Conservation (phyloP, 768 basidiomycete species). For the Xerocomellus chrysenteron region DNA sequence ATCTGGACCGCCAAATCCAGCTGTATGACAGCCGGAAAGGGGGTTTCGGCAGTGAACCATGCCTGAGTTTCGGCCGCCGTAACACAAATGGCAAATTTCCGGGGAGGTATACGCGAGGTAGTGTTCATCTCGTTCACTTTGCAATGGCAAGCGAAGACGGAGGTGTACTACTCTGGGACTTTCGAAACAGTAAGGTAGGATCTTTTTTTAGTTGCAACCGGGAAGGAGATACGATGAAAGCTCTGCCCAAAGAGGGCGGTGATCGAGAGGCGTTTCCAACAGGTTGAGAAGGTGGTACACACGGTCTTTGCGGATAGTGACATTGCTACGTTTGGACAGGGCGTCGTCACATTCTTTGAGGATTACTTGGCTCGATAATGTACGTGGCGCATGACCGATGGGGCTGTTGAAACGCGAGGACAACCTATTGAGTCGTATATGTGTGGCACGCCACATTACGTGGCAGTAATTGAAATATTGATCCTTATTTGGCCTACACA, state of each 20-base stretch:
- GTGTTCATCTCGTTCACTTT: slow-evolving; percentile 41
- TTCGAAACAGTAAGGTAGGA: slow-evolving; percentile 46
- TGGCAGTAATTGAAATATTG: slow-evolving; percentile 3
- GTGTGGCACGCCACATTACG: slow-evolving; percentile 16
- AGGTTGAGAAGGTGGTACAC: slow-evolving; percentile 39
- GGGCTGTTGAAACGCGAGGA: slow-evolving; percentile 1
- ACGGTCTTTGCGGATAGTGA: slow-evolving; percentile 40
- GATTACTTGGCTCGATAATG: slow-evolving; percentile 26
- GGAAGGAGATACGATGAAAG: slow-evolving; percentile 20
- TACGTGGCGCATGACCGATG: not conserved
- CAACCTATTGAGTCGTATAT: slow-evolving; percentile 1
- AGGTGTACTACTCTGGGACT: slow-evolving; percentile 48
- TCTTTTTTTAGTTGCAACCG: slow-evolving; percentile 7
- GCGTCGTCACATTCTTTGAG: slow-evolving; percentile 40
- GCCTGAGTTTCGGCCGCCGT: slow-evolving; percentile 46
- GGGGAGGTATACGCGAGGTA: slow-evolving; percentile 39
- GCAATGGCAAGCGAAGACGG: slow-evolving; percentile 48
- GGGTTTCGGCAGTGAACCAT: slow-evolving; percentile 40
- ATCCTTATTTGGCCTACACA: slow-evolving; percentile 22
- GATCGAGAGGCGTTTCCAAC: slow-evolving; percentile 32
- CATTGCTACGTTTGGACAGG: slow-evolving; percentile 41
- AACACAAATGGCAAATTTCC: slow-evolving; percentile 23
- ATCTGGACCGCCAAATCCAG: slow-evolving; percentile 49
- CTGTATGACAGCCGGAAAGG: slow-evolving; percentile 46
- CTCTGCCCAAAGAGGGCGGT: slow-evolving; percentile 35